A percentile compares a stretch with the other conserved stretches of the same genome.
Conservation (phyloP, 2,329 filamentous ascomycete species). For the Trichoderma afroharzianum region DNA sequence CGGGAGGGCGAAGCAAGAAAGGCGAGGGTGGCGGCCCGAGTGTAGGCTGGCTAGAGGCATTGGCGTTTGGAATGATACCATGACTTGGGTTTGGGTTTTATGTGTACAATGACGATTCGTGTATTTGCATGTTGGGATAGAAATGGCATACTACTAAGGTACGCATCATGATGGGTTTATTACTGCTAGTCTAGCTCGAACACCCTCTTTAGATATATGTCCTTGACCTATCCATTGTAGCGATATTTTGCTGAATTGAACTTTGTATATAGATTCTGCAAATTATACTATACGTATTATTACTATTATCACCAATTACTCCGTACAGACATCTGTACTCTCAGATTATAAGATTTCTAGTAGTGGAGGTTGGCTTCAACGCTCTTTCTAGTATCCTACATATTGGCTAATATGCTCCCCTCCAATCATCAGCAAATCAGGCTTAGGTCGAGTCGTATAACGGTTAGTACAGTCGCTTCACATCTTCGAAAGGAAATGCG, state of each 20-base stretch:
- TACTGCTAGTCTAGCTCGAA: neutral
- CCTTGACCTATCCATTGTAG: neutral
- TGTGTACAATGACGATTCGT: neutral
- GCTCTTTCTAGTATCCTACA: neutral
- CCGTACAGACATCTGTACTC: too few species aligned
- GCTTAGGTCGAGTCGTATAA: constrained; percentile 14
- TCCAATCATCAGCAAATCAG: neutral
- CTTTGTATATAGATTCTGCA: neutral
- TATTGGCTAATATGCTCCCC: neutral
- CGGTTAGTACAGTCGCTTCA: constrained; percentile 15
- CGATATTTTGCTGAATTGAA: neutral
- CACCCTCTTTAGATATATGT: neutral
- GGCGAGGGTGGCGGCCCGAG: constrained; percentile 45
- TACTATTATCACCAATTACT: too few species aligned
- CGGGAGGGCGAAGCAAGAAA: constrained; percentile 58
- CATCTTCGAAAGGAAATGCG: constrained; percentile 4
- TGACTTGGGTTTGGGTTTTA: neutral
- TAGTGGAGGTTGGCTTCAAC: neutral
- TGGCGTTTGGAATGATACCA: constrained; percentile 31
- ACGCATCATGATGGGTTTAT: neutral
- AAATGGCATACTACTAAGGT: too few species aligned
- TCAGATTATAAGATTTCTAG: neutral
- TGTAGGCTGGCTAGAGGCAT: constrained; percentile 21
- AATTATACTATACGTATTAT: neutral
- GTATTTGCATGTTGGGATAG: neutral